Conservation (phyloP, 345 rosid genomes). For the Acer campestre region DNA sequence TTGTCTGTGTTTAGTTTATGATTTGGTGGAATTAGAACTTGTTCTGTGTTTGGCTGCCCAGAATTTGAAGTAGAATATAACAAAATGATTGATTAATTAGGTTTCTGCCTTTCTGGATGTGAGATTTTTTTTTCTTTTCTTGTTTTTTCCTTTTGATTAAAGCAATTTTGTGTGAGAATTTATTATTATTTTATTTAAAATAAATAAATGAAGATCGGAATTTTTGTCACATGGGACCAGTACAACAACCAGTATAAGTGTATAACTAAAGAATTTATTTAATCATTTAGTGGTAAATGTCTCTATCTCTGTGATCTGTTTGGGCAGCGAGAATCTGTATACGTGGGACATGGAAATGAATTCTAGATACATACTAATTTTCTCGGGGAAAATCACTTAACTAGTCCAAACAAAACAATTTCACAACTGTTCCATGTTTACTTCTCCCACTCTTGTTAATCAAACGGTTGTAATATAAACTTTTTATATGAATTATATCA, state of each 20-base stretch:
- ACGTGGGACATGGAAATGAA: not conserved
- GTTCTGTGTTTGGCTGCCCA: constrained; percentile 3
- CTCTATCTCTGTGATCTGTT: not conserved
- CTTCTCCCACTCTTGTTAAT: no score
- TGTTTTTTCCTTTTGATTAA: not conserved
- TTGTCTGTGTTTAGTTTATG: no score
- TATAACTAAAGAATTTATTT: not conserved
- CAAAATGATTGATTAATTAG: not conserved
- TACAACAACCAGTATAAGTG: not conserved
- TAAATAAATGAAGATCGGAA: no score
- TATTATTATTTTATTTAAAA: not conserved
- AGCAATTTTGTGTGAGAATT: not conserved
- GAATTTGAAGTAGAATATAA: not conserved
- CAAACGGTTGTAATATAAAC: no score
- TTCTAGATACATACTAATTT: not conserved
- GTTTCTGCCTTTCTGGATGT: not conserved
- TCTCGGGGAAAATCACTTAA: not conserved
- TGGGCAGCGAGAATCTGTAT: not conserved
- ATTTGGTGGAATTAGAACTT: not conserved
- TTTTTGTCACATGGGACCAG: no score
- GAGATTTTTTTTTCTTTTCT: not conserved
- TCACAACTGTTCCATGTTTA: no score
- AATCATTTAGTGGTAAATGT: no score
- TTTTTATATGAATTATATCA: no score
- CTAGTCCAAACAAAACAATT: no score